A percentile compares a stretch with the other conserved stretches of the same genome.
Conservation (phyloP, 352 stramenopile genomes). For the Phytophthora aleatoria region DNA sequence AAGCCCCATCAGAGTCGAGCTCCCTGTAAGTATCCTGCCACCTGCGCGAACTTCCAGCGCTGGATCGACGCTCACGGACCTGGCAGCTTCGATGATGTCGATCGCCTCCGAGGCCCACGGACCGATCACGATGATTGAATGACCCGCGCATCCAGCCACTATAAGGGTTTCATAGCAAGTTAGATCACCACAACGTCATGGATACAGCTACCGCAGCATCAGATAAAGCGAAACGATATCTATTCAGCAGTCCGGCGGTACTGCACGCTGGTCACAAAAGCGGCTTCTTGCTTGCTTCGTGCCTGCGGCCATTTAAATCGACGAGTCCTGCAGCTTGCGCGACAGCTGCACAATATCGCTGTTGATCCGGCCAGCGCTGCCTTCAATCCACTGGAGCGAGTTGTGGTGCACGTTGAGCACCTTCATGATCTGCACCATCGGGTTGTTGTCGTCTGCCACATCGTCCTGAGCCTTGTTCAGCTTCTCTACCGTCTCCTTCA, state of each 20-base stretch:
- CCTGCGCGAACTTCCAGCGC: slow-evolving; percentile 19
- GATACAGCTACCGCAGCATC: slow-evolving; percentile 8
- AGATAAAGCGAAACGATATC: slow-evolving; percentile 34
- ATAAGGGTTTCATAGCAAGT: slow-evolving; percentile 26
- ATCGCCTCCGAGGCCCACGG: slow-evolving; percentile 16
- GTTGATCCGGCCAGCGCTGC: slow-evolving; percentile 71
- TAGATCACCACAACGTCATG: slow-evolving; percentile 14
- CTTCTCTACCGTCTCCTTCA: slow-evolving; percentile 89
- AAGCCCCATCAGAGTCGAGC: slow-evolving; percentile 34
- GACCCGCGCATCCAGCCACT: slow-evolving; percentile 12
- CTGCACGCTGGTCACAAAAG: slow-evolving; percentile 19
- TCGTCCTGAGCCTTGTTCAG: slow-evolving; percentile 85
- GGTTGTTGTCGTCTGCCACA: slow-evolving; percentile 72
- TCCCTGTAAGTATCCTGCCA: slow-evolving; percentile 45
- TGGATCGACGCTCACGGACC: slow-evolving; percentile 28
- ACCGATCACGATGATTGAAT: slow-evolving; percentile 28
- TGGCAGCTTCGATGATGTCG: slow-evolving; percentile 30
- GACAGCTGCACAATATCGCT: slow-evolving; percentile 67
- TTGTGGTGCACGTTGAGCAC: slow-evolving; percentile 91
- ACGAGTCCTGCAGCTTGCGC: slow-evolving; percentile 69
- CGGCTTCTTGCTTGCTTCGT: slow-evolving; percentile 27
- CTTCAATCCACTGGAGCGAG: slow-evolving; percentile 87
- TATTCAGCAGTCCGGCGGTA: slow-evolving; percentile 32
- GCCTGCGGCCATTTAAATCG: slow-evolving; percentile 46
- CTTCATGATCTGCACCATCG: slow-evolving; percentile 89